phyloP scores from a whole-genome alignment of 805 yeast species.

The Wickerhamiella musiphila region DNA sequence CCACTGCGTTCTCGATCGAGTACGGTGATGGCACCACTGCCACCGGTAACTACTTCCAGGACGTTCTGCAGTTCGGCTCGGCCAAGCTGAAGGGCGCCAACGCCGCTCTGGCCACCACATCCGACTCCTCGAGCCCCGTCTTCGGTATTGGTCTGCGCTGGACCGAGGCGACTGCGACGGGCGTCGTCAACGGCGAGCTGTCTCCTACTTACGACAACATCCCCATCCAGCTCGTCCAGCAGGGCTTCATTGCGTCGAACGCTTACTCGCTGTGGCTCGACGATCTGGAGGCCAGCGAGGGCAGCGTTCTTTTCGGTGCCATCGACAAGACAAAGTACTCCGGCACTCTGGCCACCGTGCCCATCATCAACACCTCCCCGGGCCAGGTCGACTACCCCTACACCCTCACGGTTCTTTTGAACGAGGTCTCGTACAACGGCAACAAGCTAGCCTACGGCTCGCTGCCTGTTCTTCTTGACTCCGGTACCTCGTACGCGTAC shows the following conservation, averaged over 20 bases:
- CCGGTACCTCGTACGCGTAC: slow-evolving; percentile 34
- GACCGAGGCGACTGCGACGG: slow-evolving; percentile 17
- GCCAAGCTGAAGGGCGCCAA: slow-evolving; percentile 35
- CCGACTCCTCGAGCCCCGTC: slow-evolving; percentile 44
- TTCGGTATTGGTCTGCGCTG: slow-evolving; percentile 24
- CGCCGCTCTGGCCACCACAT: slow-evolving; percentile 55
- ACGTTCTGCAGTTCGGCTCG: slow-evolving; percentile 33
- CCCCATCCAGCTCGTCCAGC: slow-evolving; percentile 21
- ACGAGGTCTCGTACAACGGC: slow-evolving; percentile 1
- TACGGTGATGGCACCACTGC: slow-evolving; percentile 33
- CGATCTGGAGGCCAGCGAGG: slow-evolving; percentile 14
- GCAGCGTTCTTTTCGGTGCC: slow-evolving; percentile 27
- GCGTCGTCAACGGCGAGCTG: slow-evolving; percentile 4
- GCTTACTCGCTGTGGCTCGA: slow-evolving; percentile 33
- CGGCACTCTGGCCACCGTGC: slow-evolving; percentile 21
- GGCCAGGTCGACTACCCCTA: slow-evolving; percentile 4
- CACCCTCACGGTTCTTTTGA: neutral
- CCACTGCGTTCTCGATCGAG: slow-evolving; percentile 12
- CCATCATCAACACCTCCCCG: slow-evolving; percentile 13
- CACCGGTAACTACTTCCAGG: slow-evolving; percentile 30
- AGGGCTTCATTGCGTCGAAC: slow-evolving; percentile 25
- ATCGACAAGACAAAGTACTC: slow-evolving; percentile 31
- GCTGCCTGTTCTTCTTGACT: slow-evolving; percentile 34
- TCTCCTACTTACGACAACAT: slow-evolving; percentile 15
- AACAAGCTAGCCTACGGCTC: slow-evolving; percentile 4